Base-by-base conservation (phyloP, 768 basidiomycete species). In the Lactarius sp. region DNA sequence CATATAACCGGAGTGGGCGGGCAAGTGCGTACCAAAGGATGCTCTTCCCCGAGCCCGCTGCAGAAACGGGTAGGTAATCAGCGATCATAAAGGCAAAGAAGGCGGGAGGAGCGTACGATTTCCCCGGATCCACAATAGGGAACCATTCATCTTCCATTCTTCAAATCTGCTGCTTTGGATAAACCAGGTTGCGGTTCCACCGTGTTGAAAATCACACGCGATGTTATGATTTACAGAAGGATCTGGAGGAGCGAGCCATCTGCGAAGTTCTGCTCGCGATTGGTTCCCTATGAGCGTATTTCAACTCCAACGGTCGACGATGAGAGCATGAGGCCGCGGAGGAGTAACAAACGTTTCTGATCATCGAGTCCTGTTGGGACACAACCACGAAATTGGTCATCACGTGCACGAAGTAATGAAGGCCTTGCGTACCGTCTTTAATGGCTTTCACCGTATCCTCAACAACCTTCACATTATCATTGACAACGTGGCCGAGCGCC, bases 121-220 rank as follows among this genome's bases (percentile, higher is more conserved):
- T 8, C 61, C 61, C 16, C 22, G 55, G 39, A 56, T 62, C 61
- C 61, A 56, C 20, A 62, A 44, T 10, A 62, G 34, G 2, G 55
- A 57, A 0, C 56, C 34, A 8, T 42, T 37, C 20, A 6, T 5
- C 12, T 57, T 62, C 61, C 61, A 62, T 0, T 57, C 33, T 0
- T n/a, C 16, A 39, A 56, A 62, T 20, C 9, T 33, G 5, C 6
- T 12, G 2, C 61, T 20, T 18, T 20, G n/a, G n/a, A 34, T 42
- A 10, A 62, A 62, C 61, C 61, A 62, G 0, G 27, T 13, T 22
- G 61, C 49, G 6, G 61, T 56, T 9, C 55, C 56, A 8, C 37
- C 10, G 22, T 52, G 41, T 0, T 52, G 61, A 5, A 13, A 31
- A 2, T 41, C 50, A 6, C n/a, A n/a, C 8, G 61, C 56, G 16